Evolutionary conservation across 2,329 filamentous ascomycete genomes (phyloP).

Genomic region (Botrytis fabae): DNA sequence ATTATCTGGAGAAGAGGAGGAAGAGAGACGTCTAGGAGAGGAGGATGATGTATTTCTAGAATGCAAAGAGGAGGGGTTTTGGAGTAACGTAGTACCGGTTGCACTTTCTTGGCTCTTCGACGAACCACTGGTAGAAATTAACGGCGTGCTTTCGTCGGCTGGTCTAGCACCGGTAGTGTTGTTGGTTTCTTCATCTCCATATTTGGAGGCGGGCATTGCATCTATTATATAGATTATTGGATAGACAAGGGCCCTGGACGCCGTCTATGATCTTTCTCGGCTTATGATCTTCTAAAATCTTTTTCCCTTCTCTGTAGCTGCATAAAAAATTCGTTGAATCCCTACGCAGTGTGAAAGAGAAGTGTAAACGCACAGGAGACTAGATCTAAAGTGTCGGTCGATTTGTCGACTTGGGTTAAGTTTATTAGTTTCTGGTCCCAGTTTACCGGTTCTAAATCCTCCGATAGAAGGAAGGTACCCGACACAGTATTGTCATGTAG

Average conservation of each 20-base stretch:
- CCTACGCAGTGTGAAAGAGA: not conserved
- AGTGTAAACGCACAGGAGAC: not conserved
- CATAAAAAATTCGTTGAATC: not conserved
- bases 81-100: slow-evolving; percentile 3
- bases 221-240: slow-evolving; percentile 14
- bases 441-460: not conserved
- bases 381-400: not conserved
- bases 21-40: not conserved
- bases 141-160: slow-evolving; percentile 14
- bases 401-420: not conserved
- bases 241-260: not conserved
- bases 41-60: not conserved
- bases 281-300: not conserved
- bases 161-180: not conserved
- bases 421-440: slow-evolving; percentile 5
- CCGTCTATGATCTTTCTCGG: slow-evolving; percentile 3
- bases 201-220: slow-evolving; percentile 10
- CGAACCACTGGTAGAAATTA: not conserved
- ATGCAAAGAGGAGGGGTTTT: not conserved
- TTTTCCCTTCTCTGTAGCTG: not conserved
- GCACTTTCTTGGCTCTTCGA: slow-evolving; percentile 9
- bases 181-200: not conserved
- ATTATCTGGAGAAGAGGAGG: not conserved
- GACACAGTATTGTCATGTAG: not conserved
- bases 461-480: not conserved